A percentile compares a stretch with the other conserved stretches of the same genome.
Evolutionary conservation across 202 grass and related monocot genomes (phyloP).

Genomic region (Bolboschoenoplectus hybrid): DNA sequence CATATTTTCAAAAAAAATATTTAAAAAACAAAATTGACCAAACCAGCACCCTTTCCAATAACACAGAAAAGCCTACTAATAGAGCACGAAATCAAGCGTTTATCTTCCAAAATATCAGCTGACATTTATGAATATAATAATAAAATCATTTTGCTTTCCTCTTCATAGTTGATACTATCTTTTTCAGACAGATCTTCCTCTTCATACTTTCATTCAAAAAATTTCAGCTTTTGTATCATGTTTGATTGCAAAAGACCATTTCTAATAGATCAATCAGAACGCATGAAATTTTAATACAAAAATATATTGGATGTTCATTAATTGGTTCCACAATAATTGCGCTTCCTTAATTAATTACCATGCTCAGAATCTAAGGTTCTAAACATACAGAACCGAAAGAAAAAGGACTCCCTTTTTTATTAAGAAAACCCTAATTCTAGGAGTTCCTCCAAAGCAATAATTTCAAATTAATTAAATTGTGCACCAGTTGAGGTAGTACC

Average conservation of each 20-base stretch:
- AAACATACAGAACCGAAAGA: neutral
- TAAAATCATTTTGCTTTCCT: too few relatives aligned
- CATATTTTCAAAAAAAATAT: too few relatives aligned
- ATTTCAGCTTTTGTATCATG: neutral
- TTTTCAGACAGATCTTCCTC: too few relatives aligned
- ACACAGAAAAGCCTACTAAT: neutral
- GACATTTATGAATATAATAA: too few relatives aligned
- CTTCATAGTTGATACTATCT: too few relatives aligned
- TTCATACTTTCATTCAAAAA: neutral
- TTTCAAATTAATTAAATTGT: constrained; percentile 25
- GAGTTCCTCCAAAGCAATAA: neutral
- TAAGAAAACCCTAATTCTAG: constrained; percentile 31
- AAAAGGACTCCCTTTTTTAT: neutral
- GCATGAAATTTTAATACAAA: neutral
- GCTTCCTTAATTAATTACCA: neutral
- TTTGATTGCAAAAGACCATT: neutral
- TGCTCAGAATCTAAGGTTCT: neutral
- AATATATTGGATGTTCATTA: neutral
- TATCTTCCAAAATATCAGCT: too few relatives aligned
- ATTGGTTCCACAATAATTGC: neutral
- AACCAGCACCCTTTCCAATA: neutral
- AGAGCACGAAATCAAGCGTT: neutral
- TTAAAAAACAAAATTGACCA: too few relatives aligned
- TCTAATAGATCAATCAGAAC: neutral
- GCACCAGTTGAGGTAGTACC: constrained; percentile 13